These are phyloP conservation scores for Hypoxylon sp. DNA, from an alignment of 2,329 filamentous ascomycete genomes.

Conservation along the genomic window DNA sequence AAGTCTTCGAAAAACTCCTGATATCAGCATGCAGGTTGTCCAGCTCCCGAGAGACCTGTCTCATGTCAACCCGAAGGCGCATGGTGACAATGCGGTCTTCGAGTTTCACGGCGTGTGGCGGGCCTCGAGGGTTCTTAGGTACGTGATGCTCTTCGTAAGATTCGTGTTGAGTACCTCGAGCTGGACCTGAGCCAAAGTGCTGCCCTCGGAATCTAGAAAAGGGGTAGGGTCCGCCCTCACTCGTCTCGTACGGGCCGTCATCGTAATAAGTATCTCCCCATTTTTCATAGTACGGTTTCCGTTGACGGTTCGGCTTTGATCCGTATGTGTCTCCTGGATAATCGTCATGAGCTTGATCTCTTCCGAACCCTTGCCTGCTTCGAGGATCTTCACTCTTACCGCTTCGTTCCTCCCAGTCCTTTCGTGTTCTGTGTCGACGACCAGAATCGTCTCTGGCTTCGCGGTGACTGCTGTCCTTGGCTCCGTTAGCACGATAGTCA, in stretches of 20 bases:
- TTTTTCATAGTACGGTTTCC: conserved; percentile 17
- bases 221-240: neutral
- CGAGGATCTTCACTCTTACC: conserved; percentile 3
- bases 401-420: conserved; percentile 1
- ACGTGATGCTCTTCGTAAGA: neutral
- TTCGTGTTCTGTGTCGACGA: conserved; percentile 11
- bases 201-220: neutral
- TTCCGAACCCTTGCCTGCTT: neutral
- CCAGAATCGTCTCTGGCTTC: neutral
- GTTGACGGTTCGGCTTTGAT: conserved; percentile 12
- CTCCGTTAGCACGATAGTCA: conserved; percentile 12
- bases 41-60: neutral
- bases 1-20: neutral
- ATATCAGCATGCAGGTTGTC: conserved; percentile 13
- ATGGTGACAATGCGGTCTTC: conserved; percentile 24
- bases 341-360: neutral
- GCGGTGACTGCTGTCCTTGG: neutral
- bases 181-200: neutral
- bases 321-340: conserved; percentile 8
- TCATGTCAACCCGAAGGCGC: conserved; percentile 18
- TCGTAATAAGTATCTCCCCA: conserved; percentile 1
- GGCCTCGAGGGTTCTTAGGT: neutral
- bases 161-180: neutral
- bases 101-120: neutral
- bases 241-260: neutral